Base-by-base conservation (phyloP, 257 asterid genomes). In the Pogostemon cablin region DNA sequence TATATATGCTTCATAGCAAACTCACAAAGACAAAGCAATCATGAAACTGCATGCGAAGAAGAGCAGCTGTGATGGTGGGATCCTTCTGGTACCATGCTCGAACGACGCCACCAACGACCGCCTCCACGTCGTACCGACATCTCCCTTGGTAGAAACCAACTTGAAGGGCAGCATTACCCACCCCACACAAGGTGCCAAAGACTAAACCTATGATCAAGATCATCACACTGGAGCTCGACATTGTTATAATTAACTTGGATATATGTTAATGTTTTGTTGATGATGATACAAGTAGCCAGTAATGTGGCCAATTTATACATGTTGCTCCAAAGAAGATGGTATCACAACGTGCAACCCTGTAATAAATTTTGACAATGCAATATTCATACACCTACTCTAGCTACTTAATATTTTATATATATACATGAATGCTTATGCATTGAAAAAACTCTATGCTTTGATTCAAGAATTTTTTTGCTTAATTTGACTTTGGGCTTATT, bases 1-100 rank as follows among this genome's bases (percentile, higher is more conserved):
- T 25, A 25, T 25, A 25, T 25, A 25, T 25, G 32, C 32, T 25
- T 1, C 32, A 25, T 25, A 9, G 11, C 39, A 0, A 8, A 75
- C 87, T 77, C 67, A 86, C 90, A 5, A 70, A 79, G 76, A 86
- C 90, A 57, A 86, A 86, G 68, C 92, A 86, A 15, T 86, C 90
- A 9, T 86, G 92, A 38, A 86, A 84, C n/a, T 86, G 92, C 90
- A 86, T 64, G 65, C 92, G 86, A 3, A 86, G 84, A 7, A 86
- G 86, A 7, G 88, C 88, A 39, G 92, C 80, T 0, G 80, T 54
- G 50, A 84, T 75, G 72, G 76, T 72, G 5, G 44, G 68, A 66
- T 86, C 86, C 55, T 7, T 82, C 4, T 0, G 4, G 65, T 9
- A 70, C 86, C 72, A 62, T 17, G n/a, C 50, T 34, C 2, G 5